Base-by-base conservation (phyloP, 2,329 filamentous ascomycete species). In the Venturia oleaginea region DNA sequence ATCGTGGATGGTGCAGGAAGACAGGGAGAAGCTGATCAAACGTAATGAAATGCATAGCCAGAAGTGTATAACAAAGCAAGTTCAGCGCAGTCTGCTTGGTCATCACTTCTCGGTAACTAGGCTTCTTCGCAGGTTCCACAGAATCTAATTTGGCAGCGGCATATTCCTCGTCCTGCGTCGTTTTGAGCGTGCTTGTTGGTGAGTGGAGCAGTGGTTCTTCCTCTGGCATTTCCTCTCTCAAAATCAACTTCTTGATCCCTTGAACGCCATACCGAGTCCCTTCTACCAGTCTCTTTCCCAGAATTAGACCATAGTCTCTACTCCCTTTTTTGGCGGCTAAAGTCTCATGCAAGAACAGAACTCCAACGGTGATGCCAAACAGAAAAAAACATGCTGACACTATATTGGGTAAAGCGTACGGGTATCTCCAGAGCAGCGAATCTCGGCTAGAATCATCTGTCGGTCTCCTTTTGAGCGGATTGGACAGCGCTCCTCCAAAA, bases 321-420 rank as follows among this genome's bases (percentile, higher is more conserved):
- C 81, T 77, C 65, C 88, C 76, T 59, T 84, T 86, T 70, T 87
- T 90, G 19, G 84, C 84, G 43, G 88, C 87, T 0, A 96, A 79
- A 0, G 94, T 96, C 83, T 99, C 93, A 79, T 87, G 86, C 83
- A 97, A 82, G 71, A 96, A 99, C 1, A 97, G 76, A 15, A 86
- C 78, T 0, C 90, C 92, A 8, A 84, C 87, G 0, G 84, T 76
- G 34, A 94, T 85, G 0, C 92, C 93, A 34, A 92, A 74, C 24
- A 92, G 75, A 73, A 97, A 97, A 68, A 97, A 85, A 3, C 82
- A 68, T 46, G 87, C 87, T 1, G 89, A 85, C 32, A 94, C 82
- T 5, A 97, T 71, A 74, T 97, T 97, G 0, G 93, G 94, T 59
- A 97, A 78, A 2, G 85, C 82, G 73, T 94, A 99, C 0, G 93